Base-by-base conservation (phyloP, 139 green algal genomes). In the Tetradesmus obliquus region DNA sequence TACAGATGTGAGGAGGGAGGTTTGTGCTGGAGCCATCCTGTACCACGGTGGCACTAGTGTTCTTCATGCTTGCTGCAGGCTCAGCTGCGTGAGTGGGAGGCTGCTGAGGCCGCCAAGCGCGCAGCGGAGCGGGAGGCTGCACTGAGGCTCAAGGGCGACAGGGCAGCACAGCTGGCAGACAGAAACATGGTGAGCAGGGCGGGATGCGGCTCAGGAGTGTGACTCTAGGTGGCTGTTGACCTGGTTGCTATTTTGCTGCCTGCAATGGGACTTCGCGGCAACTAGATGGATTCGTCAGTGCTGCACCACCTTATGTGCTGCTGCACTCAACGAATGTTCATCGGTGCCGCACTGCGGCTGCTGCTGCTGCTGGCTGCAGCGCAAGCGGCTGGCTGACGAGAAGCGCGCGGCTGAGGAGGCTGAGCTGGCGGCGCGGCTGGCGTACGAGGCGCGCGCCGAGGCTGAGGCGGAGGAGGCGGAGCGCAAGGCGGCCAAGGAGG, bases 131-230 rank as follows among this genome's bases (percentile, higher is more conserved):
- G 51, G 51, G 82, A 88, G 32, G 24, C 80, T 3, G 55, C 55
- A 6, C 51, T 72, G 51, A 62, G 15, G 69, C 89, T 92, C 19
- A 92, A 92, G 69, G 89, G 55, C 19, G 89, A 92, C 69, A 66
- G 89, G 24, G 89, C 62, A 22, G 62, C 84, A n/a, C 89, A 92
- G 89, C 89, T 92, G 12, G 89, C 89, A 45, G 89, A 92, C 12
- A 66, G 89, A 12, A 57, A 88, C 69, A 83, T 92, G 88, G 66
- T 85, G 76, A 71, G 86, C 19, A 54, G 45, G 80, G 80, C 81
- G 20, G 66, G 17, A 76, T 66, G 17, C 60, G 3, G 5, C 60
- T 45, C 72, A 81, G 22, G 2, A 8, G 7, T 53, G 24, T 79
- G 71, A 79, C 17, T 5, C 24, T 53, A n/a, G 2, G 24, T 12